phyloP scores from a whole-genome alignment of 768 basidiomycete species.

The Chalciporus piperatus region DNA sequence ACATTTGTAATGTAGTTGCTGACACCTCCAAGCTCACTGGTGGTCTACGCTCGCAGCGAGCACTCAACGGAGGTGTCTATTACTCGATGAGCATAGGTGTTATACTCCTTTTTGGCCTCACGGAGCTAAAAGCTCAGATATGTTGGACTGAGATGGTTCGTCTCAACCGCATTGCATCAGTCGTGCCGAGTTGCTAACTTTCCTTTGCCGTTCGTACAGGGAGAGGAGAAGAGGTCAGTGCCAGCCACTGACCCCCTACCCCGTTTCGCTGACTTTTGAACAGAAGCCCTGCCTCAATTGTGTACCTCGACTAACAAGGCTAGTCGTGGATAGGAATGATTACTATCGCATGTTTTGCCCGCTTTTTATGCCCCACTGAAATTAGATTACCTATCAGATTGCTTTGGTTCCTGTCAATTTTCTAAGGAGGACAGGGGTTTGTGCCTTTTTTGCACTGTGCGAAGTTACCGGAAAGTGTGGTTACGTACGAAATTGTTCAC shows the following conservation, averaged over 20 bases:
- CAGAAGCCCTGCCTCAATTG: constrained; percentile 5
- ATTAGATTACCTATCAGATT: no score
- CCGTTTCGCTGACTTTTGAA: not conserved
- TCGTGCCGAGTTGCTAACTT: not conserved
- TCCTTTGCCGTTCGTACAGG: not conserved
- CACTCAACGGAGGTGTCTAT: constrained; percentile 1
- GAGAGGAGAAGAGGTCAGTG: constrained; percentile 6
- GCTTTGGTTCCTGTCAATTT: no score
- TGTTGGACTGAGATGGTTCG: constrained; percentile 36
- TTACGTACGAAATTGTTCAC: no score
- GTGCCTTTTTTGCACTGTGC: no score
- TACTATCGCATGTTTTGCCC: no score
- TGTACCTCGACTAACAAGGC: not conserved
- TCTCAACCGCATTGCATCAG: not conserved
- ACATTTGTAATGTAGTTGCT: not conserved
- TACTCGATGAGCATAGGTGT: constrained; percentile 30
- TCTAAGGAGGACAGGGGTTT: no score
- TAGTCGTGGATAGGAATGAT: no score
- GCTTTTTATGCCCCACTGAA: no score
- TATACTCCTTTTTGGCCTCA: constrained; percentile 39
- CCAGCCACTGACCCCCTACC: not conserved
- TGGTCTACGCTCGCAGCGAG: not conserved
- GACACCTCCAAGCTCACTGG: constrained; percentile 11
- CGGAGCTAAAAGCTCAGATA: constrained; percentile 45
- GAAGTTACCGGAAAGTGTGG: no score